Conservation (phyloP, 192 early-diverging fungal species). For the Linnemannia zychae region DNA sequence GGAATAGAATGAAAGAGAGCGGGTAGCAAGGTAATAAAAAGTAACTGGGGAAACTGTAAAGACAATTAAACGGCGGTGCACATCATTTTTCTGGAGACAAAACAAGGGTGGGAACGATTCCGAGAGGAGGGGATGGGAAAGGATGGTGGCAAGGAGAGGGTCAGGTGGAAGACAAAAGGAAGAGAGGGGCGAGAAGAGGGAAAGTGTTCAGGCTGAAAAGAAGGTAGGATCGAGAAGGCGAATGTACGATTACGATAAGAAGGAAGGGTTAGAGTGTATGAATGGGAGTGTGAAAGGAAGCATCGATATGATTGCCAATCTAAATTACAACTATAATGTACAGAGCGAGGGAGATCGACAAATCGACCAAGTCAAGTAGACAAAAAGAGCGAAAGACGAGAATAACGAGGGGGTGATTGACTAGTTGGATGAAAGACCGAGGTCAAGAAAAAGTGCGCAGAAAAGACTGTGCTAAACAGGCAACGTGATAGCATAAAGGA, state of each 20-base stretch:
- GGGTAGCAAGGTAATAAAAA: neutral
- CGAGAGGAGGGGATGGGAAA: neutral
- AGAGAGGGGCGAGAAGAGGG: neutral
- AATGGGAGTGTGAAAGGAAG: neutral
- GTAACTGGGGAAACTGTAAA: no score
- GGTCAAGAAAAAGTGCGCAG: neutral
- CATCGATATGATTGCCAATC: neutral
- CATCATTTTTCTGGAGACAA: neutral
- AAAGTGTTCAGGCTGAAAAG: neutral
- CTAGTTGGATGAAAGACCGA: neutral
- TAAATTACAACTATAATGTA: conserved; percentile 12
- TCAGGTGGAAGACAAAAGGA: neutral
- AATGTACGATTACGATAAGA: neutral
- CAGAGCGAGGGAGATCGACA: neutral
- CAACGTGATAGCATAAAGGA: neutral
- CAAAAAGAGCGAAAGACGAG: neutral
- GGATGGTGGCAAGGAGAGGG: neutral
- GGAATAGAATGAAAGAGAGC: neutral
- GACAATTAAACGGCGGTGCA: neutral
- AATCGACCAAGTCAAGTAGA: neutral
- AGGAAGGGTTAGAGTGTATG: neutral
- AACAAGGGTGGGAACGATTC: neutral
- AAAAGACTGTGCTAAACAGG: neutral
- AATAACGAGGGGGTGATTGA: neutral
- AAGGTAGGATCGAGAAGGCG: neutral